Conservation (phyloP, 2,329 filamentous ascomycete genomes). For the Aspergillus niger region DNA sequence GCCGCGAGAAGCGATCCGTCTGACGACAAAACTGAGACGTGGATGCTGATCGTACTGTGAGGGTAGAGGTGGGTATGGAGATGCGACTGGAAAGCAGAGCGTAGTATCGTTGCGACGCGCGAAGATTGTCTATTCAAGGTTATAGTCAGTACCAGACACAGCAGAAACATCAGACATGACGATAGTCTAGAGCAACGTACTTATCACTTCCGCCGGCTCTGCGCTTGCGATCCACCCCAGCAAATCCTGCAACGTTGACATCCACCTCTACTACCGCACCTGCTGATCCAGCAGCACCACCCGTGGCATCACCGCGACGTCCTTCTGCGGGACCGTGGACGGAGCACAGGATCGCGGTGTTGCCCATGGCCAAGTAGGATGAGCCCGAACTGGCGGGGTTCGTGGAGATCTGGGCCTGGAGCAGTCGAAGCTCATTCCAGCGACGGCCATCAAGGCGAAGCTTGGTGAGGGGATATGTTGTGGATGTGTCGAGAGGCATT, state of each 20-base stretch:
- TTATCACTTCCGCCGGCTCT: conserved; percentile 71
- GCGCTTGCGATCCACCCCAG: conserved; percentile 80
- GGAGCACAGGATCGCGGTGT: conserved; percentile 94
- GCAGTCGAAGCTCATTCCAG: conserved; percentile 93
- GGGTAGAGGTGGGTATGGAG: conserved; percentile 88
- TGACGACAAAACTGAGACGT: conserved; percentile 82
- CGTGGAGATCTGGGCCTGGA: conserved; percentile 86
- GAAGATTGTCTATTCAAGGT: conserved; percentile 65
- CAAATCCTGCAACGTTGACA: conserved; percentile 84
- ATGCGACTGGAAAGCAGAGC: conserved; percentile 72
- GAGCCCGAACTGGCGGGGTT: conserved; percentile 92
- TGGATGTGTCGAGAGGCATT: conserved; percentile 95
- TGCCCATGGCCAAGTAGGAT: conserved; percentile 93
- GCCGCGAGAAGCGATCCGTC: conserved; percentile 89
- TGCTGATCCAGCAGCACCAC: conserved; percentile 47
- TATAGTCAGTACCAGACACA: neutral
- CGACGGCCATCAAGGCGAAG: conserved; percentile 80
- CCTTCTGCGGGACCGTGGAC: conserved; percentile 82
- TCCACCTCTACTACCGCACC: conserved; percentile 75
- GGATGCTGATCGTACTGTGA: conserved; percentile 78
- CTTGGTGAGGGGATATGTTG: conserved; percentile 83
- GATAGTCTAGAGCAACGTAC: conserved; percentile 50
- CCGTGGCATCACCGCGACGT: conserved; percentile 51
- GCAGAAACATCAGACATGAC: neutral
- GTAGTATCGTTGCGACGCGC: conserved; percentile 64